Evolutionary conservation across 2,329 filamentous ascomycete species (phyloP).

Genomic region (Fusarium sp.): DNA sequence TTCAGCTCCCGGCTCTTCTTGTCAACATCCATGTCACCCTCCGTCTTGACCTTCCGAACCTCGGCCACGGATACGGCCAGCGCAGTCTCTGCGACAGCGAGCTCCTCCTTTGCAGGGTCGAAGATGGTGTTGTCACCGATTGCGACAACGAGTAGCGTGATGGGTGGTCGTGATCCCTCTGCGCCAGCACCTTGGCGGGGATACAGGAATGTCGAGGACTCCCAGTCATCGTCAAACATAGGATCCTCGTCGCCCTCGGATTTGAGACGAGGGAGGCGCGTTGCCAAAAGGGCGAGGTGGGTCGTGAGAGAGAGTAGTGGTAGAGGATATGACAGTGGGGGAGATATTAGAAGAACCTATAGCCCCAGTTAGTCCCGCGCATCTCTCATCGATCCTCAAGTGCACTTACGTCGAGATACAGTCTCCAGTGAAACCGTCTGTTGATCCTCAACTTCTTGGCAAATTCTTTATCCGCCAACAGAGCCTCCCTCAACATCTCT

Average conservation of each 20-base stretch:
- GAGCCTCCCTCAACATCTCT: constrained; percentile 86
- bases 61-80: constrained; percentile 83
- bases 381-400: not conserved
- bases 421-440: constrained; percentile 90
- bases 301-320: constrained; percentile 92
- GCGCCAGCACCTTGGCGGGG: constrained; percentile 55
- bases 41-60: constrained; percentile 37
- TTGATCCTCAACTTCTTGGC: constrained; percentile 85
- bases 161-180: constrained; percentile 70
- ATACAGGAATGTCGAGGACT: constrained; percentile 81
- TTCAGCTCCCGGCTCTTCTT: constrained; percentile 58
- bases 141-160: constrained; percentile 89
- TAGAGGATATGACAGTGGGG: constrained; percentile 89
- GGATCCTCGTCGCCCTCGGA: constrained; percentile 95
- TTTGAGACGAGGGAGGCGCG: constrained; percentile 82
- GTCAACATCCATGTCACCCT: constrained; percentile 54
- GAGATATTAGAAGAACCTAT: constrained; percentile 91
- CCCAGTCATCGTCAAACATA: constrained; percentile 98
- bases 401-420: constrained; percentile 86
- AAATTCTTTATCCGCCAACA: constrained; percentile 77
- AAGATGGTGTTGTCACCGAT: constrained; percentile 91
- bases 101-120: constrained; percentile 89
- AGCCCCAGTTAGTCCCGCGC: not conserved
- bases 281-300: constrained; percentile 89
- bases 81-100: constrained; percentile 90